These are phyloP conservation scores for Linum tenue DNA, from an alignment of 345 rosid species.

Conservation along the genomic window DNA sequence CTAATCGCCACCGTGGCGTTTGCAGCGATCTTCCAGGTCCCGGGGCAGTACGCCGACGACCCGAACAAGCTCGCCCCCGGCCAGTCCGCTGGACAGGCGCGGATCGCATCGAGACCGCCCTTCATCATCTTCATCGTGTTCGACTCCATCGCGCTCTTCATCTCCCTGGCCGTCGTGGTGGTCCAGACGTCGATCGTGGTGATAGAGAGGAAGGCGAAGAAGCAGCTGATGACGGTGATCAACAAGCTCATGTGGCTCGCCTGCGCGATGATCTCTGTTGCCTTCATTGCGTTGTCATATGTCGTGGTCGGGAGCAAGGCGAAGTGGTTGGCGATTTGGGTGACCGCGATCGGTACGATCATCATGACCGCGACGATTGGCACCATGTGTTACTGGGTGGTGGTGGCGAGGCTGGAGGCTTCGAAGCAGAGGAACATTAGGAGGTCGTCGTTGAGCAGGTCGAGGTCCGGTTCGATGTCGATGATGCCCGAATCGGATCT, in stretches of 20 bases:
- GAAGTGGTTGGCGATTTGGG: constrained; percentile 49
- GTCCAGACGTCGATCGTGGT: constrained; percentile 93
- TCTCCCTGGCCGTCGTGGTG: constrained; percentile 85
- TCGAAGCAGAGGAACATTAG: constrained; percentile 37
- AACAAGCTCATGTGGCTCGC: constrained; percentile 97
- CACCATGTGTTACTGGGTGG: constrained; percentile 84
- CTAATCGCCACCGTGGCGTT: constrained; percentile 91
- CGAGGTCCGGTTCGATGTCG: constrained; percentile 46
- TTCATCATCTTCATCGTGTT: constrained; percentile 63
- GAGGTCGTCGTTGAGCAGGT: constrained; percentile 36
- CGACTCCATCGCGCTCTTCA: constrained; percentile 82
- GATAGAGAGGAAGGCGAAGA: constrained; percentile 70
- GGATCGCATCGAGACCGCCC: constrained; percentile 41
- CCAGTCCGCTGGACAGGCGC: constrained; percentile 55
- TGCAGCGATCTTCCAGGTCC: constrained; percentile 84
- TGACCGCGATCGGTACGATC: constrained; percentile 52
- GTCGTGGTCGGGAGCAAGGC: constrained; percentile 54
- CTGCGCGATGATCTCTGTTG: constrained; percentile 70
- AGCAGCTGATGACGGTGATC: constrained; percentile 76
- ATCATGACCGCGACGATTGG: constrained; percentile 82
- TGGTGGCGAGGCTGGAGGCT: constrained; percentile 49
- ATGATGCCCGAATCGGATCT: constrained; percentile 53
- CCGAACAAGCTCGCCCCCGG: constrained; percentile 21
- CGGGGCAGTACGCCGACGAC: constrained; percentile 62
- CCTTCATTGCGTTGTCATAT: constrained; percentile 69